Evolutionary conservation across 2,329 filamentous ascomycete genomes (phyloP).

Genomic region (Pseudofabraea citricarpa): DNA sequence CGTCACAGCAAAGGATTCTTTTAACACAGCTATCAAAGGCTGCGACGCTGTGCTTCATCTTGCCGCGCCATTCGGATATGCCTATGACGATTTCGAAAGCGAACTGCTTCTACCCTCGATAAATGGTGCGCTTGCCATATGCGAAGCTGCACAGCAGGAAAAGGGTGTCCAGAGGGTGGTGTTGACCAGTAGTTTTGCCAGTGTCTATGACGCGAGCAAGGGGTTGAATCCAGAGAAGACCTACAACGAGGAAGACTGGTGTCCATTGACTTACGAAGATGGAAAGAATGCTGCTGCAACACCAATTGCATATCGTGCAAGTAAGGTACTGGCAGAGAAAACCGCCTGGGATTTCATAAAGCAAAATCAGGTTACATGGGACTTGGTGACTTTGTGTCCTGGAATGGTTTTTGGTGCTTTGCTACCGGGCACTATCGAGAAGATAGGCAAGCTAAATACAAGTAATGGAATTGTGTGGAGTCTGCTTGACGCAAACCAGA

Average conservation of each 20-base stretch:
- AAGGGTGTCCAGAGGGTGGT: constrained; percentile 18
- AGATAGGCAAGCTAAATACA: constrained; percentile 20
- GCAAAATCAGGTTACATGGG: constrained; percentile 5
- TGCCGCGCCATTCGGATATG: constrained; percentile 25
- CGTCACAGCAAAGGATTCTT: background rate
- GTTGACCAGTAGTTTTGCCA: constrained; percentile 24
- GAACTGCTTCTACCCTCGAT: constrained; percentile 23
- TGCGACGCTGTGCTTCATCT: constrained; percentile 18
- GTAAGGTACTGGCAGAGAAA: constrained; percentile 22
- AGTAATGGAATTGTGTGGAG: constrained; percentile 22
- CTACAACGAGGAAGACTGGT: constrained; percentile 12
- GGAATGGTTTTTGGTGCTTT: constrained; percentile 25
- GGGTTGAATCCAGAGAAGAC: constrained; percentile 12
- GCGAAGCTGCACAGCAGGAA: constrained; percentile 18
- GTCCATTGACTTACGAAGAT: constrained; percentile 8
- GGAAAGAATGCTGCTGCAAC: constrained; percentile 12
- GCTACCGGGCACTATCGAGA: constrained; percentile 12
- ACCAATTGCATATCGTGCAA: constrained; percentile 21
- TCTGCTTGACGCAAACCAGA: constrained; percentile 5
- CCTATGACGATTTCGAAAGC: constrained; percentile 21
- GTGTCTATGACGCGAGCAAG: constrained; percentile 16
- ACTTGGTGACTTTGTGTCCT: constrained; percentile 10
- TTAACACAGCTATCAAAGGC: constrained; percentile 1
- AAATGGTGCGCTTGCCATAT: constrained; percentile 19
- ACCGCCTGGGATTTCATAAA: constrained; percentile 23